Base-by-base conservation (phyloP, 139 green algal genomes). In the Chlamydomonas eustigma region DNA sequence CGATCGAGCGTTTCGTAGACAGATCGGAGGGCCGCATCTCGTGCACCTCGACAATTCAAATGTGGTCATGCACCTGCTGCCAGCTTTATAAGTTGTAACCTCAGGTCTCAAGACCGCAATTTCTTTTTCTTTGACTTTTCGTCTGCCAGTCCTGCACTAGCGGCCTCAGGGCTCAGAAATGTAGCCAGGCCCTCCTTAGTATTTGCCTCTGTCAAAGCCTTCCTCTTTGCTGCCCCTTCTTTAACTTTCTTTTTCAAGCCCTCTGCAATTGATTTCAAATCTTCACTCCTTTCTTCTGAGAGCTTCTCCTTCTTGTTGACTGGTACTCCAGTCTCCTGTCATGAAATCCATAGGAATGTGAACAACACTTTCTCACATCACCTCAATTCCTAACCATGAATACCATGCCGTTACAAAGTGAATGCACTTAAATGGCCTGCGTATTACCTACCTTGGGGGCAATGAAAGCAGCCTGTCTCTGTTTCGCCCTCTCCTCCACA, bases 401-500 rank as follows among this genome's bases (percentile, higher is more conserved):
- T 28, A 70, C 63, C 32, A 22, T 12, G 18, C 8, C 8, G 5
- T 1, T 71, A 4, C 0, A 22, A 30, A 5, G 32, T 1, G 0
- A 5, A 35, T 0, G 28, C 37, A n/a, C 50, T 18, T 12, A 8
- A 66, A 3, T n/a, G n/a, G n/a, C n/a, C n/a, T n/a, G n/a, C n/a
- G n/a, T n/a, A n/a, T n/a, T 50, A 31, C 72, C 31, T 71, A 76
- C 91, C 78, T 90, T 87, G 2, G 93, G 93, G 37, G 94, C 86
- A 58, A 93, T 77, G 75, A 97, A 98, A 0, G 92, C 90, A 25
- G 85, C 93, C 81, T 95, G 83, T 12, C 94, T 78, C 77, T 90
- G 73, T 51, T 79, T 81, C 84, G 93, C 83, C 34, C 78, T 80
- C 76, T 91, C 87, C 30, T 86, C 87, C 12, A 76, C 65, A 0